phyloP scores from a whole-genome alignment of 2,329 filamentous ascomycete genomes.

The Phoma sp. region DNA sequence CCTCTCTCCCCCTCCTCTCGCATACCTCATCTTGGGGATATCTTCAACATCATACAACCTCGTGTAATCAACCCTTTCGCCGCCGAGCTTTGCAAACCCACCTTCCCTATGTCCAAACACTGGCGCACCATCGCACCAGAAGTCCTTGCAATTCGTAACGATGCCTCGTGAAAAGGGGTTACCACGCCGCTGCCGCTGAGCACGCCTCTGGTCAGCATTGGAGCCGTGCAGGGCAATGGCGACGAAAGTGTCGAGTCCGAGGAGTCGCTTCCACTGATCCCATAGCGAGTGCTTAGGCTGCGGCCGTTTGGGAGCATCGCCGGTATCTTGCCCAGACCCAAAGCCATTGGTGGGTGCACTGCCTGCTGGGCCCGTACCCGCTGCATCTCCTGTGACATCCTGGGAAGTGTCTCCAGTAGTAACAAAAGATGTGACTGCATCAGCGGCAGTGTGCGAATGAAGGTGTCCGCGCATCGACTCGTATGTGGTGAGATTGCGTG shows the following conservation, averaged over 20 bases:
- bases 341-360: constrained; percentile 60
- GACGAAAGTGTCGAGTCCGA: constrained; percentile 93
- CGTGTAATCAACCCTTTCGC: constrained; percentile 83
- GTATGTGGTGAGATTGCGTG: constrained; percentile 91
- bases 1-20: constrained; percentile 50
- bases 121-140: constrained; percentile 90
- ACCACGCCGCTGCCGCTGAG: constrained; percentile 53
- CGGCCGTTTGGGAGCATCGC: constrained; percentile 41
- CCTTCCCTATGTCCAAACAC: constrained; percentile 78
- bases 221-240: constrained; percentile 84
- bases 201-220: constrained; percentile 51
- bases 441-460: constrained; percentile 62
- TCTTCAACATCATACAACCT: constrained; percentile 93
- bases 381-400: constrained; percentile 57
- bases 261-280: constrained; percentile 80
- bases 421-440: constrained; percentile 75
- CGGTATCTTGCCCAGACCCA: constrained; percentile 65
- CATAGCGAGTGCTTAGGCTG: constrained; percentile 72
- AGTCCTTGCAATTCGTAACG: constrained; percentile 91
- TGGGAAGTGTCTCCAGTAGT: constrained; percentile 71
- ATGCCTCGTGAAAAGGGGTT: constrained; percentile 89
- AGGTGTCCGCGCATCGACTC: constrained; percentile 91
- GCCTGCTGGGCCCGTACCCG: constrained; percentile 19
- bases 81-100: constrained; percentile 78
- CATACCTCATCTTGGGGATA: constrained; percentile 73